phyloP scores from a whole-genome alignment of 495 filamentous ascomycete genomes.

The Opeltia flavorubescens region DNA sequence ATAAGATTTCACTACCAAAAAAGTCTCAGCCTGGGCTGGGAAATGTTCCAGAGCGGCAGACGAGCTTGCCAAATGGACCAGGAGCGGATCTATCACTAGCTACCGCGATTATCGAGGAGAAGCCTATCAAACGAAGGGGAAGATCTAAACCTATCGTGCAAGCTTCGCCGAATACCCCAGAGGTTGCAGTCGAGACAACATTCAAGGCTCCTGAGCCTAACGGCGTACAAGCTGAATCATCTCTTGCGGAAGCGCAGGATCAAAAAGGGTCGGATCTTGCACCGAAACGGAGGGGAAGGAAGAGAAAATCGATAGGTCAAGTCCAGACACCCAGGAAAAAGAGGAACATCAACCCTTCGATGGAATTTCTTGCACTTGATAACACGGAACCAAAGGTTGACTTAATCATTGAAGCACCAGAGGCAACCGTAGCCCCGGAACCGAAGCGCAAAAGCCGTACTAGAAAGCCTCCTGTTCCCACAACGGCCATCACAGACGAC shows the following conservation, averaged over 20 bases:
- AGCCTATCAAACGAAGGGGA: too few relatives aligned
- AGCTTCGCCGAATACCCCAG: too few relatives aligned
- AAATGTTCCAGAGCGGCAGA: neutral
- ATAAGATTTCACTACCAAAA: neutral
- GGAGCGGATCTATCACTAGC: neutral
- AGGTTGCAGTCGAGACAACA: too few relatives aligned
- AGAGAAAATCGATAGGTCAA: conserved; percentile 14
- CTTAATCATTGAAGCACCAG: too few relatives aligned
- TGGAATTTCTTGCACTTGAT: neutral
- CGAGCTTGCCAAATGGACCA: neutral
- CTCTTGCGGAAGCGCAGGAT: neutral
- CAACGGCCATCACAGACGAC: neutral
- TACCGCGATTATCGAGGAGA: too few relatives aligned
- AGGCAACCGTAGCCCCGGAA: too few relatives aligned
- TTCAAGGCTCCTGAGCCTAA: neutral
- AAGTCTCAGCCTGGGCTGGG: too few relatives aligned
- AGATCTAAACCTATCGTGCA: too few relatives aligned
- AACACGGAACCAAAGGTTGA: neutral
- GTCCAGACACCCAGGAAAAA: conserved; percentile 3
- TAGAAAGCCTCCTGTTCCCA: neutral
- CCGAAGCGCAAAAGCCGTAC: neutral
- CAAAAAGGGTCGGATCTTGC: neutral
- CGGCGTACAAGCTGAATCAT: neutral
- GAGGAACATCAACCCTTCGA: neutral
- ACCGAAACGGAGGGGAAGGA: conserved; percentile 5